Evolutionary conservation across 1,139 yeast genomes (phyloP).

Genomic region (Diutina mesorugosa): DNA sequence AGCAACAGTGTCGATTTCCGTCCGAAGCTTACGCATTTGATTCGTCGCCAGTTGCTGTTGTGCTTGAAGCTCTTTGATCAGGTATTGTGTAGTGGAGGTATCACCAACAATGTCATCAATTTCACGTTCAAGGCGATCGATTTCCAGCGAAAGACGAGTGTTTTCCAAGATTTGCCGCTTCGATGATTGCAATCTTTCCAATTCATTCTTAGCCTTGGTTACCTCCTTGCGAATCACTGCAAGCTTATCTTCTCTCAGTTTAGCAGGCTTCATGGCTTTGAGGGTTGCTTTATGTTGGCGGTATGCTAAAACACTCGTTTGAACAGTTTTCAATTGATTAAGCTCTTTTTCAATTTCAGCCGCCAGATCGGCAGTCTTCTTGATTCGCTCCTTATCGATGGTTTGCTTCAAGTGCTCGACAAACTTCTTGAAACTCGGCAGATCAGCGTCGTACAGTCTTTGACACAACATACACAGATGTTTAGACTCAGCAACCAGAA

Average conservation of each 20-base stretch:
- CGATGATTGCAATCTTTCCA: constrained; percentile 9
- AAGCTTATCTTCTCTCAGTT: not conserved
- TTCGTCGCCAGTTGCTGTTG: not conserved
- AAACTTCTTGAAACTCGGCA: constrained; percentile 14
- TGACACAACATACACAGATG: constrained; percentile 56
- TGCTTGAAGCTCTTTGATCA: not conserved
- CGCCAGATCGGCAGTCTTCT: constrained; percentile 8
- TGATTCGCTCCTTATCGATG: constrained; percentile 21
- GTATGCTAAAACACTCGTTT: not conserved
- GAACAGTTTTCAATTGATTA: not conserved
- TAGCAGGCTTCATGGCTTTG: constrained; percentile 5
- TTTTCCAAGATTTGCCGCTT: constrained; percentile 23
- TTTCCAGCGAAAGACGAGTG: constrained; percentile 22
- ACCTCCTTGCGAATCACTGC: constrained; percentile 2
- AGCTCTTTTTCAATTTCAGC: constrained; percentile 6
- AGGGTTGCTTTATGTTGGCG: constrained; percentile 10
- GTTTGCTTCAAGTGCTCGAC: constrained; percentile 21
- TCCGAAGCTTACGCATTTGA: not conserved
- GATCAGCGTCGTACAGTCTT: constrained; percentile 38
- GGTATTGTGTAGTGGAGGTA: not conserved
- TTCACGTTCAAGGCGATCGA: constrained; percentile 17
- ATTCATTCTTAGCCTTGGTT: constrained; percentile 5
- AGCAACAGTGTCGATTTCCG: not conserved
- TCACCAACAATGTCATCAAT: constrained; percentile 15
- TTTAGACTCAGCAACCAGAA: constrained; percentile 42